Base-by-base conservation (phyloP, 1,139 yeast genomes). In the Arxiozyma telluris region DNA sequence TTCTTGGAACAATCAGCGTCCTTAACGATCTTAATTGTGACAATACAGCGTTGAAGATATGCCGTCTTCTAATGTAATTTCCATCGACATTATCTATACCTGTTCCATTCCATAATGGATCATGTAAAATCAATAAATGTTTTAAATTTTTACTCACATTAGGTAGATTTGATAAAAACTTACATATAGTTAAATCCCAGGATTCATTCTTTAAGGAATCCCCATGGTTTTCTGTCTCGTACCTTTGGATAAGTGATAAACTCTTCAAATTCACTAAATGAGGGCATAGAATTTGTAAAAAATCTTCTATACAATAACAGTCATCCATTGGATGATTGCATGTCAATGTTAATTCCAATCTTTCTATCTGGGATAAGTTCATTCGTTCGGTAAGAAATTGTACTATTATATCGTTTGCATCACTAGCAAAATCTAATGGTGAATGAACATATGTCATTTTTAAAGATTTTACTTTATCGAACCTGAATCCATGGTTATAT, bases 41-140 rank as follows among this genome's bases (percentile, higher is more conserved):
- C 1, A 84, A 65, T 0, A 78, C 69, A 0, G 69, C 68, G 25
- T 74, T 74, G 61, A 76, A 83, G 15, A 84, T 60, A 23, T 73
- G 74, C 51, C 79, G 71, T 60, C 89, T 73, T 56, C 89, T 76
- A 15, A 78, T 65, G 59, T 81, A 84, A 61, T 85, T 85, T 0
- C 94, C 94, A 62, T 85, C 91, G 50, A 82, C 77, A 2, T 87
- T 87, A 65, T 84, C 87, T 56, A 65, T 66, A 2, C 74, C 66
- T 45, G 72, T 69, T 0, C 78, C 81, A 59, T 76, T 76, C 11
- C 68, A 56, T 1, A 85, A 84, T 1, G 82, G 76, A 41, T 70
- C 71, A 63, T 83, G 88, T 41, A 75, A 70, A 17, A 84, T 71
- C 5, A 78, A 70, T 18, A 84, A 63, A 48, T 67, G 71, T 27